Evolutionary conservation across 2,329 filamentous ascomycete species (phyloP), one percentile per base, ranked within the genome.

Genomic region (Albophoma yamanashiensis): DNA sequence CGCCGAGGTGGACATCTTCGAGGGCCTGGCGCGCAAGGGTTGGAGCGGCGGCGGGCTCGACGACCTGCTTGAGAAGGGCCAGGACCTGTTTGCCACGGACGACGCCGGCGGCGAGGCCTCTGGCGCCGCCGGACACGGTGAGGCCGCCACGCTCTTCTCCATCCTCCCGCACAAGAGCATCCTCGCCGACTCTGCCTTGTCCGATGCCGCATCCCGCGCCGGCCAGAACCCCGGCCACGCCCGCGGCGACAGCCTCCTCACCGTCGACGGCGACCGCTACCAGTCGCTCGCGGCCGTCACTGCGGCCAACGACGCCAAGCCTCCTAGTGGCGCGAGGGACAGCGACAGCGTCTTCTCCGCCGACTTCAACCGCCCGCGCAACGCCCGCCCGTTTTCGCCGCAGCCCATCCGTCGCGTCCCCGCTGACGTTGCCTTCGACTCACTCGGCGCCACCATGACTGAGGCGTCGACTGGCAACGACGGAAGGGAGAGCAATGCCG

Each of bases 1-100:
- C 22, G 86, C 86, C 59, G 86, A 89, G 73, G 82, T 89, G 25
- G 86, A 89, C 71, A 88, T 89, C 36, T 88, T 87, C 61, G 86
- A 89, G 74, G 78, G 81, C 31, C 73, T 89, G 31, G 85, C 86
- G 25, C 75, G 84, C 62, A 89, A 89, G 67, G 86, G 86, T 9
- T 88, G 85, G 86, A 81, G 76, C 25, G 86, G 86, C 43, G 86
- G 85, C 38, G 86, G 86, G 0, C 73, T 89, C 36, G 86, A 88
- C 61, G 85, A 88, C 40, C 72, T 89, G 4, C 74, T 89, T 3
- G 85, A 88, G 62, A 83, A 81, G 67, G 86, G 85, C 11, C 77
- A 78, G 42, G 86, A 89, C 67, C 72, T 88, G 22, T 86, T 86
- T 61, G 82, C 81, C 3, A 74, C 68, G 3, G 75, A 77, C 20